phyloP scores from a whole-genome alignment of 495 filamentous ascomycete species.

The Penicillium malachiteum region DNA sequence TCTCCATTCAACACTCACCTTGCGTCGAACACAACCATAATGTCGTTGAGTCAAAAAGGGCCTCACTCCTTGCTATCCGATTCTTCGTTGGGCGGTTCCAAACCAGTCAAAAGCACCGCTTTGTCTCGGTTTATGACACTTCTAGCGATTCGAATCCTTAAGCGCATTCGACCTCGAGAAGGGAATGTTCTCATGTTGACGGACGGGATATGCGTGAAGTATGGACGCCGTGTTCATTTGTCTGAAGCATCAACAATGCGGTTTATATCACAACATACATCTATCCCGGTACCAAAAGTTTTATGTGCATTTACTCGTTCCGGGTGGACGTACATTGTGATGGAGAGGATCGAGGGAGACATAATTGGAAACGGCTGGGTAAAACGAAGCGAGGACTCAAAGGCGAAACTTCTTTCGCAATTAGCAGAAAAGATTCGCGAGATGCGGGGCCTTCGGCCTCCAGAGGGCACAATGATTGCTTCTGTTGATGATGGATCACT shows the following conservation, averaged over 20 bases:
- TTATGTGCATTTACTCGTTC: slow-evolving; percentile 43
- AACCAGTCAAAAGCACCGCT: slow-evolving; percentile 19
- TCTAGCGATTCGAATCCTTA: slow-evolving; percentile 25
- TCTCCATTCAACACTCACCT: background rate
- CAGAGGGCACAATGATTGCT: slow-evolving; percentile 31
- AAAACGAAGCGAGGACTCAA: slow-evolving; percentile 35
- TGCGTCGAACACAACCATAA: slow-evolving; percentile 1
- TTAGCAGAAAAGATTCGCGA: slow-evolving; percentile 39
- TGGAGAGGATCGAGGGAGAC: slow-evolving; percentile 43
- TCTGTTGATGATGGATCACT: slow-evolving; percentile 43
- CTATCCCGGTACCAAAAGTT: slow-evolving; percentile 52
- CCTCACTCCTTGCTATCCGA: slow-evolving; percentile 2
- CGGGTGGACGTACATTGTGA: slow-evolving; percentile 46
- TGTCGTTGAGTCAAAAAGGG: slow-evolving; percentile 6
- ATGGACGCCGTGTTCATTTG: slow-evolving; percentile 32
- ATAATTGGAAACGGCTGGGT: slow-evolving; percentile 36
- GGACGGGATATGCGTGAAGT: slow-evolving; percentile 40
- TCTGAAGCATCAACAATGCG: slow-evolving; percentile 50
- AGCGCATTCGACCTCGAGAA: slow-evolving; percentile 22
- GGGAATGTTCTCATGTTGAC: slow-evolving; percentile 35
- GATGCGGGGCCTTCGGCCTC: slow-evolving; percentile 39
- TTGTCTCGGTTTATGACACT: slow-evolving; percentile 25
- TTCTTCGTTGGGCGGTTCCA: slow-evolving; percentile 12
- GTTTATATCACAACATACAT: slow-evolving; percentile 46
- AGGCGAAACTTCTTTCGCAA: slow-evolving; percentile 44